Evolutionary conservation across 2,329 filamentous ascomycete species (phyloP), one percentile per base, ranked within the genome.

Genomic region (Beauveria sp.): DNA sequence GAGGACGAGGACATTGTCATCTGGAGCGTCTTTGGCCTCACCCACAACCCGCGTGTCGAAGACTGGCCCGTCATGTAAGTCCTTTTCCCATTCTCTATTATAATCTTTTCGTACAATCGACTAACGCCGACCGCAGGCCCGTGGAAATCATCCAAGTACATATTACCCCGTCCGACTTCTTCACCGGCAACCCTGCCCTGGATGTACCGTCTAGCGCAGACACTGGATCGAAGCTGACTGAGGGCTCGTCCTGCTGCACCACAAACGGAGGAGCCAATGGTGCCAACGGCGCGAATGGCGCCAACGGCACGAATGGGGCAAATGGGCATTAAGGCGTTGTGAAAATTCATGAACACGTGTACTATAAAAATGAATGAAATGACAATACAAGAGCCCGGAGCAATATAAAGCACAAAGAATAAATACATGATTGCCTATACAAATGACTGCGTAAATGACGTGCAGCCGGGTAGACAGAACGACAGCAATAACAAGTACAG

Each of bases 31-130:
- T 80, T 80, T 67, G 77, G 85, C n/a, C 79, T 87, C 16, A 88
- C 86, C 34, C 86, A 89, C 64, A 83, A 87, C 41, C 85, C 85
- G 0, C 76, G 85, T 1, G 79, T 82, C 10, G 86, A 89, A 67
- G 86, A 89, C 67, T 89, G 86, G 75, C 86, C 85, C 0, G 83
- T 89, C 26, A 88, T 89, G 86, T 78, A 63, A 74, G 76, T 55
- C 7, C 9, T 3, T 16, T 37, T 22, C 59, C 22, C 47, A 50
- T 9, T 9, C 24, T 30, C 1, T 30, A 5, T 43, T 9, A 44
- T 20, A 16, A 0, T 47, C 24, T 8, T 26, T 51, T 22, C 37
- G 10, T 41, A 48, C 34, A 9, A 12, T 30, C n/a, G 53, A 47
- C 44, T 24, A 34, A 63, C 43, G 14, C 4, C 30, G n/a, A 14